These are phyloP conservation scores for Roridomyces roridus DNA, from an alignment of 768 basidiomycete species.

Conservation along the genomic window DNA sequence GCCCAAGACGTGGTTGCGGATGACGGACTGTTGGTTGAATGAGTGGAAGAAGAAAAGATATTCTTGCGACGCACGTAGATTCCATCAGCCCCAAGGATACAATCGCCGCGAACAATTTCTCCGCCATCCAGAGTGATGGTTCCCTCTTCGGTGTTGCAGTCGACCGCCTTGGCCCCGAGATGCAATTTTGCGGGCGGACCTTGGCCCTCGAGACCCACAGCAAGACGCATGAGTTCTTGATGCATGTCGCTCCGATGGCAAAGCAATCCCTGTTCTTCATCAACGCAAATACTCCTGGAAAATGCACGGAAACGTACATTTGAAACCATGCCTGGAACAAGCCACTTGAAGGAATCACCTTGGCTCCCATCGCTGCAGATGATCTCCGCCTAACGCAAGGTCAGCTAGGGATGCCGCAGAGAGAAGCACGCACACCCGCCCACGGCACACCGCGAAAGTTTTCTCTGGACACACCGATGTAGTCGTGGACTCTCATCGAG, in stretches of 20 bases:
- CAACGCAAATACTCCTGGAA: not conserved
- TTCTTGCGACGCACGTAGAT: conserved; percentile 12
- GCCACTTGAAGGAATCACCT: not conserved
- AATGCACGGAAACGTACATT: not conserved
- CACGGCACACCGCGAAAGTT: conserved; percentile 10
- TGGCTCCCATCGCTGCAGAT: not conserved
- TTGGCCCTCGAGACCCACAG: conserved; percentile 3
- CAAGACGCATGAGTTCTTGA: conserved; percentile 13
- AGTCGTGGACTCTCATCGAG: conserved; percentile 9
- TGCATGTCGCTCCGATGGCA: conserved; percentile 11
- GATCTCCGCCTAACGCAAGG: no score
- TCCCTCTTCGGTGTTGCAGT: conserved; percentile 31
- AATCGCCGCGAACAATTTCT: conserved; percentile 37
- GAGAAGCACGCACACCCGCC: not conserved
- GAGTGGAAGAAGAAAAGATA: not conserved
- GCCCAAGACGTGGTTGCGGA: conserved; percentile 12
- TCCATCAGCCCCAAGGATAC: conserved; percentile 46
- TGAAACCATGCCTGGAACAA: not conserved
- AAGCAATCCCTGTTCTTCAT: not conserved
- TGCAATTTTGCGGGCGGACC: conserved; percentile 4
- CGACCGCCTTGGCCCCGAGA: conserved; percentile 3
- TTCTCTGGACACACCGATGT: conserved; percentile 4
- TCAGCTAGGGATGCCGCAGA: not conserved
- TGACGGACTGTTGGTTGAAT: conserved; percentile 5
- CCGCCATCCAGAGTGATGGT: conserved; percentile 41